These are phyloP conservation scores for Galerina marginata DNA, from an alignment of 768 basidiomycete genomes.

Conservation along the genomic window DNA sequence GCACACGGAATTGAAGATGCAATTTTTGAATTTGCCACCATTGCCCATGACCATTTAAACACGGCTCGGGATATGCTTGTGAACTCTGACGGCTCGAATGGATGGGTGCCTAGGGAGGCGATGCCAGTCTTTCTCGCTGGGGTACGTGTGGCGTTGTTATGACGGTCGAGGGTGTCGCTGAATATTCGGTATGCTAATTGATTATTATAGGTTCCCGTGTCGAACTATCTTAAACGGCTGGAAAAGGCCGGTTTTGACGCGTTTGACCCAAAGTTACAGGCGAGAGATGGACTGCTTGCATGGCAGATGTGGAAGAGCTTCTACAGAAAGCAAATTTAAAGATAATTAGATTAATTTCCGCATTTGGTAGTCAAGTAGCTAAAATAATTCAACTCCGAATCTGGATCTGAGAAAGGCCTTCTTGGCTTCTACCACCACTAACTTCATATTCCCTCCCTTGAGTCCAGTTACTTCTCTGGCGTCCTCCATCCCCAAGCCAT, in stretches of 20 bases:
- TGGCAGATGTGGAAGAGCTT: conserved; percentile 65
- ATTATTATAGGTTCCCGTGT: conserved; percentile 63
- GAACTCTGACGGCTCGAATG: conserved; percentile 51
- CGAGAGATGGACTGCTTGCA: conserved; percentile 78
- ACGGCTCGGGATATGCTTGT: conserved; percentile 73
- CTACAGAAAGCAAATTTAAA: conserved; percentile 42
- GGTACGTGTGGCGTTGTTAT: conserved; percentile 51
- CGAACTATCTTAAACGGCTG: conserved; percentile 64
- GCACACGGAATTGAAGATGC: conserved; percentile 75
- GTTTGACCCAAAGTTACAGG: conserved; percentile 66
- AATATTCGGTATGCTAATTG: conserved; percentile 22
- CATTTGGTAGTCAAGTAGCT: conserved; percentile 42
- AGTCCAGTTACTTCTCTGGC: conserved; percentile 17
- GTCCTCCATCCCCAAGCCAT: conserved; percentile 13
- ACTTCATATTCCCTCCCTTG: conserved; percentile 24
- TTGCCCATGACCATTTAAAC: conserved; percentile 80
- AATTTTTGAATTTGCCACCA: conserved; percentile 81
- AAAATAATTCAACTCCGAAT: conserved; percentile 55
- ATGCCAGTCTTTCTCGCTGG: conserved; percentile 77
- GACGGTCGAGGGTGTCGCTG: conserved; percentile 21
- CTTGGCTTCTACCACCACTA: conserved; percentile 35
- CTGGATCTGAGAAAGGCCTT: conserved; percentile 28
- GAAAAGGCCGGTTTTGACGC: conserved; percentile 76
- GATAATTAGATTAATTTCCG: conserved; percentile 32
- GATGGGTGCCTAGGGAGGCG: conserved; percentile 58